phyloP scores from a whole-genome alignment of 768 basidiomycete species.

The Porphyrellus cyaneotinctus region DNA sequence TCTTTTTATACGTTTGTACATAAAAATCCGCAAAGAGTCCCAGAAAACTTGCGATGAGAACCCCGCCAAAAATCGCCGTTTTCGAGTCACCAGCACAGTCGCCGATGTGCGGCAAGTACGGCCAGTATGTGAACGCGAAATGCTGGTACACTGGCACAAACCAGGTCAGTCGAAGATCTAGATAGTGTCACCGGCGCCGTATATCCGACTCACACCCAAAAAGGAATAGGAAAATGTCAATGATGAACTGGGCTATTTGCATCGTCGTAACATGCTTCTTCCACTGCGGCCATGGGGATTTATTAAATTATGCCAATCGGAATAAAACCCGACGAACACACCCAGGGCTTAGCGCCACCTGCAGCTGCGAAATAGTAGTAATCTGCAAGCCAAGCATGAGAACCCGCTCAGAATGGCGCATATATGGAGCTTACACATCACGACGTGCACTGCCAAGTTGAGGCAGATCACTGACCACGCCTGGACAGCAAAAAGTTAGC shows the following conservation, averaged over 20 bases:
- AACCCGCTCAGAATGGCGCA: not conserved
- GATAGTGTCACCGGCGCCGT: not conserved
- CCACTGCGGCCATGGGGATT: conserved; percentile 15
- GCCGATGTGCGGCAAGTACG: conserved; percentile 23
- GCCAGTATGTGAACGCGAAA: conserved; percentile 23
- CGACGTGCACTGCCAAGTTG: conserved; percentile 86
- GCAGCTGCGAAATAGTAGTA: conserved; percentile 99
- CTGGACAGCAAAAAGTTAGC: conserved; percentile 35
- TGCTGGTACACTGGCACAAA: conserved; percentile 24
- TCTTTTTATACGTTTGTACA: conserved; percentile 18
- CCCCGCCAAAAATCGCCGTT: conserved; percentile 13
- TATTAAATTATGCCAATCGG: not conserved
- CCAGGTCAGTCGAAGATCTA: not conserved
- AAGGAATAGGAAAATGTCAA: conserved; percentile 18
- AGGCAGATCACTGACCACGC: conserved; percentile 88
- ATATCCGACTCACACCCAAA: conserved; percentile 22
- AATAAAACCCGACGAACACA: not conserved
- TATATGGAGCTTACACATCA: conserved; percentile 74
- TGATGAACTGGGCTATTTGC: conserved; percentile 27
- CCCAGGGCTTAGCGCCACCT: conserved; percentile 40
- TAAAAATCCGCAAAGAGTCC: conserved; percentile 27
- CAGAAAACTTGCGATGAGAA: conserved; percentile 21
- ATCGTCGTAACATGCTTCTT: conserved; percentile 26
- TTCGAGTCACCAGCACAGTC: conserved; percentile 23
- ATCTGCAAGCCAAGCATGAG: conserved; percentile 45